phyloP scores from a whole-genome alignment of 2,329 filamentous ascomycete genomes.

The Fusarium subglutinans region DNA sequence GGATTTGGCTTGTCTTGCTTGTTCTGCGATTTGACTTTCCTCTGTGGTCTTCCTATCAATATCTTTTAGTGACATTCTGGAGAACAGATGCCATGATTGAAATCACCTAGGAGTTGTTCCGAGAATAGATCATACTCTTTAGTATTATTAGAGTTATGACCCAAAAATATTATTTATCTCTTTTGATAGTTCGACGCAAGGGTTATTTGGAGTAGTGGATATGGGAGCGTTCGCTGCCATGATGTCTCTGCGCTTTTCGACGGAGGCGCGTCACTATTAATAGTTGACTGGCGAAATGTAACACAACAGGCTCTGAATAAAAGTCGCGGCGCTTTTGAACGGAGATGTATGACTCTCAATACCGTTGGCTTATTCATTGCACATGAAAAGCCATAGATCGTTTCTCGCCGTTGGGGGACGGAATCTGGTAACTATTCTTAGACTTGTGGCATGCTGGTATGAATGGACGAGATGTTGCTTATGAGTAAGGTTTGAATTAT shows the following conservation, averaged over 20 bases:
- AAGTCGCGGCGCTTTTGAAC: neutral
- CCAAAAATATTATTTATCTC: neutral
- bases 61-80: neutral
- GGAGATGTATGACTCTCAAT: fast-evolving
- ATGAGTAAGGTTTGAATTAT: fast-evolving
- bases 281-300: neutral
- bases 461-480: fast-evolving
- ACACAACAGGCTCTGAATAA: fast-evolving
- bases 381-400: fast-evolving
- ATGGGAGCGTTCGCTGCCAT: neutral
- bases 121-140: neutral
- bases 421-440: neutral
- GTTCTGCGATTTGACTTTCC: neutral
- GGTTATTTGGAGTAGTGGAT: neutral
- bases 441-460: fast-evolving
- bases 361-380: too few species aligned
- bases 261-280: neutral
- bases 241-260: neutral
- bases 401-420: neutral
- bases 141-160: neutral
- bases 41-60: too few species aligned
- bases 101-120: neutral
- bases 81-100: neutral
- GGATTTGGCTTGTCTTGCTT: neutral
- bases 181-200: fast-evolving